phyloP scores from a whole-genome alignment of 1,284 basidiomycete genomes.

The Heterobasidion parviporum region DNA sequence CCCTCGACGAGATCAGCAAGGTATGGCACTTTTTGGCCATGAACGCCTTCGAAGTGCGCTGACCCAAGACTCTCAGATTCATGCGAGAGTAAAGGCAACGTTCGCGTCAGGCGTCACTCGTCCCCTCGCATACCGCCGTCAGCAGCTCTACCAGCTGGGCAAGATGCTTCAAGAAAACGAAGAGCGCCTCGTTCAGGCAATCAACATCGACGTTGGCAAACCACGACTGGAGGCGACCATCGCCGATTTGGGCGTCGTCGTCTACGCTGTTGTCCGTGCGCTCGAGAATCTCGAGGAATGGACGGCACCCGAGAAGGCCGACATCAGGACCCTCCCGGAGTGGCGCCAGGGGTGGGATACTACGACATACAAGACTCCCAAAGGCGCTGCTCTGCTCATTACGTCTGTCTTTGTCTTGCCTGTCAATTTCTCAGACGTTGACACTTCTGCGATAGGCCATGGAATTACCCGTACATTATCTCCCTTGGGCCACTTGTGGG shows the following conservation, averaged over 20 bases:
- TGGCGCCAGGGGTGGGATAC: slow-evolving; percentile 33
- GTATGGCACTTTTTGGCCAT: neutral
- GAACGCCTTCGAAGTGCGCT: neutral
- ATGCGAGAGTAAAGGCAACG: slow-evolving; percentile 32
- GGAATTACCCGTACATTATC: slow-evolving; percentile 50
- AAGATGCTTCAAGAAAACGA: slow-evolving; percentile 56
- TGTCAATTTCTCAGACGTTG: neutral
- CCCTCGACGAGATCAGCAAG: slow-evolving; percentile 2
- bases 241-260: slow-evolving; percentile 28
- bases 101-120: slow-evolving; percentile 45
- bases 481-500: slow-evolving; percentile 43
- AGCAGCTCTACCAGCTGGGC: slow-evolving; percentile 55
- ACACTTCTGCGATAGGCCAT: slow-evolving; percentile 33
- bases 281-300: slow-evolving; percentile 43
- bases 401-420: slow-evolving; percentile 19
- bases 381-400: slow-evolving; percentile 38
- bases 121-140: slow-evolving; percentile 44
- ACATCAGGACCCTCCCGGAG: slow-evolving; percentile 19
- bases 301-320: slow-evolving; percentile 37
- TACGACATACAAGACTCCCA: slow-evolving; percentile 41
- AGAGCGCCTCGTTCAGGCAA: slow-evolving; percentile 37
- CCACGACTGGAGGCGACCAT: slow-evolving; percentile 32
- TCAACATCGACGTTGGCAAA: slow-evolving; percentile 49
- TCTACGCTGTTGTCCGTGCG: slow-evolving; percentile 38
- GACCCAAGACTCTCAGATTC: slow-evolving; percentile 23